phyloP scores from a whole-genome alignment of 768 basidiomycete genomes.

The Termitomyces sp. region DNA sequence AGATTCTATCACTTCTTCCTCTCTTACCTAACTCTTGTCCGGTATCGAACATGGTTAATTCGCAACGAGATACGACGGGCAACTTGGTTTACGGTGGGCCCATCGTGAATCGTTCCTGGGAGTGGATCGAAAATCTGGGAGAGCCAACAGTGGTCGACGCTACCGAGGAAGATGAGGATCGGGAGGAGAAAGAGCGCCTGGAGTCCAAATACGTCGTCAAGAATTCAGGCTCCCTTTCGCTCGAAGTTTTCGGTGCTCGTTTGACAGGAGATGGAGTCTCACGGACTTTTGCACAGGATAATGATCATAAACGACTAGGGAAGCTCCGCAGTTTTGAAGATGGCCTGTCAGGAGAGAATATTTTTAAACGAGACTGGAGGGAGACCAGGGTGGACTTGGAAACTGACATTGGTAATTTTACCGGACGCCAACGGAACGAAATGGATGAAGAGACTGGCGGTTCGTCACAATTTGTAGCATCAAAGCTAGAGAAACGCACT shows the following conservation, averaged over 20 bases:
- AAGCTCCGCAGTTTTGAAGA: conserved; percentile 64
- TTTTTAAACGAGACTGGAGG: conserved; percentile 75
- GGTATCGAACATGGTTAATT: conserved; percentile 56
- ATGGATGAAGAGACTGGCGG: conserved; percentile 18
- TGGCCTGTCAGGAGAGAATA: conserved; percentile 52
- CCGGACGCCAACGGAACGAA: conserved; percentile 18
- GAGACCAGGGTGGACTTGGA: conserved; percentile 56
- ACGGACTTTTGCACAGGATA: conserved; percentile 22
- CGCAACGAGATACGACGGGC: conserved; percentile 53
- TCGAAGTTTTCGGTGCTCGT: conserved; percentile 66
- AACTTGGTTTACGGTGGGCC: conserved; percentile 42
- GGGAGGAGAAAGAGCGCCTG: conserved; percentile 34
- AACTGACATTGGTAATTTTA: conserved; percentile 19
- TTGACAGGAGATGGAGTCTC: conserved; percentile 59
- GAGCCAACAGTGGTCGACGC: conserved; percentile 43
- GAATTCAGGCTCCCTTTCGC: conserved; percentile 67
- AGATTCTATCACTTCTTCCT: conserved; percentile 56
- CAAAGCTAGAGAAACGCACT: conserved; percentile 19
- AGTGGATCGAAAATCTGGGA: conserved; percentile 80
- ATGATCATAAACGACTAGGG: conserved; percentile 33
- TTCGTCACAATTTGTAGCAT: conserved; percentile 8
- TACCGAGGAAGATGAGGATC: conserved; percentile 38
- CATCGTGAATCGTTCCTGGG: conserved; percentile 79
- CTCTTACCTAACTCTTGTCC: conserved; percentile 45
- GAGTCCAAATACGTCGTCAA: conserved; percentile 38